Conservation (phyloP, 768 basidiomycete species). For the Boletus vinaceobasis region DNA sequence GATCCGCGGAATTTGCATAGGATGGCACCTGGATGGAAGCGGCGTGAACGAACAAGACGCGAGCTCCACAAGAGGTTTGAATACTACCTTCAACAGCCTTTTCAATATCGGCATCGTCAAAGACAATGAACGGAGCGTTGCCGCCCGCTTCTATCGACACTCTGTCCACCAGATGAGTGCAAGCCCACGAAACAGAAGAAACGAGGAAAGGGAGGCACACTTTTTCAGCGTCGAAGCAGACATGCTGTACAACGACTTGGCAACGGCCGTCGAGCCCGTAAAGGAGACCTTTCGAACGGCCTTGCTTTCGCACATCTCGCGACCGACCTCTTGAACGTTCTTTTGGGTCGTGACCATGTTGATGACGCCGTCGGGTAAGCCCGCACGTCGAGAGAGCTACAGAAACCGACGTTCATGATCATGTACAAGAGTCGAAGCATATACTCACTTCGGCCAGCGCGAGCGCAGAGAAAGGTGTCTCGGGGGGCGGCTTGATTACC, state of each 20-base stretch:
- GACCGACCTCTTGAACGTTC: conserved; percentile 82
- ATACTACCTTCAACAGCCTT: conserved; percentile 77
- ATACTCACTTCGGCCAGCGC: conserved; percentile 79
- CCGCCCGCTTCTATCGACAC: conserved; percentile 87
- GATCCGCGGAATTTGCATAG: conserved; percentile 74
- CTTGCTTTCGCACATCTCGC: conserved; percentile 90
- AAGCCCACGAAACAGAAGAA: neutral
- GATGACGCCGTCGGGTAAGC: conserved; percentile 91
- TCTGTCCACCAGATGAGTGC: conserved; percentile 25
- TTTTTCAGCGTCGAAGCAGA: conserved; percentile 80
- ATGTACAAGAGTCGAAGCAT: neutral
- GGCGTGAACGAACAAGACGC: neutral
- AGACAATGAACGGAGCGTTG: conserved; percentile 95
- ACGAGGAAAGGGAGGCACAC: conserved; percentile 36
- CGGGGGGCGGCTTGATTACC: conserved; percentile 92
- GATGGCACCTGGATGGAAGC: conserved; percentile 51
- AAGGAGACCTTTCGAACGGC: conserved; percentile 86
- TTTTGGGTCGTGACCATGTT: conserved; percentile 90
- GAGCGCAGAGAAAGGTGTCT: conserved; percentile 90
- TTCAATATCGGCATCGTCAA: conserved; percentile 92
- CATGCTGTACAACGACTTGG: conserved; percentile 70
- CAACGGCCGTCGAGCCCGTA: conserved; percentile 83
- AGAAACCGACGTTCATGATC: neutral
- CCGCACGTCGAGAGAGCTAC: conserved; percentile 83
- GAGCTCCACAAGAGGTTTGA: neutral